Evolutionary conservation across 2,329 filamentous ascomycete genomes (phyloP).

Genomic region (Phialophora tarda): DNA sequence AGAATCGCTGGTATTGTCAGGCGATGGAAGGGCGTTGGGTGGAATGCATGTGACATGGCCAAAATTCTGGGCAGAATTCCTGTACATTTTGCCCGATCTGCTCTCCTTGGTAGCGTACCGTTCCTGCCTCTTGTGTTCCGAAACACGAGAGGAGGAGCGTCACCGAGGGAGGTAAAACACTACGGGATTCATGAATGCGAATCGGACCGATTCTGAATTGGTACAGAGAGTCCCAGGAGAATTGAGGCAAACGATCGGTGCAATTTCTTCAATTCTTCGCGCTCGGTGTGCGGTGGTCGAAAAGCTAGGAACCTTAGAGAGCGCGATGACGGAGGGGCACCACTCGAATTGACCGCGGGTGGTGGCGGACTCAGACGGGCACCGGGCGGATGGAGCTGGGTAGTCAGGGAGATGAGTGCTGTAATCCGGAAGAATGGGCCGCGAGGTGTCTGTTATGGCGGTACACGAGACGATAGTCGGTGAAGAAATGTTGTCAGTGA

Average conservation of each 20-base stretch:
- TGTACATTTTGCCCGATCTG: constrained; percentile 3
- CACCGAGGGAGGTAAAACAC: constrained; percentile 7
- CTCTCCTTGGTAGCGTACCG: background rate
- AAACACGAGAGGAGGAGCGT: background rate
- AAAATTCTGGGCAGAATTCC: constrained; percentile 34
- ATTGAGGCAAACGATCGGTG: background rate
- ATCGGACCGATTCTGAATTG: background rate
- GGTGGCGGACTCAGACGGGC: background rate
- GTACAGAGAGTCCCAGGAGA: background rate
- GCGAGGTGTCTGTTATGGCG: background rate
- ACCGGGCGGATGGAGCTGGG: constrained; percentile 7
- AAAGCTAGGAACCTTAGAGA: background rate
- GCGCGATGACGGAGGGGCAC: constrained; percentile 7
- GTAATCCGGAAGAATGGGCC: background rate
- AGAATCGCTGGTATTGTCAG: constrained; percentile 33
- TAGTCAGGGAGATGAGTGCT: background rate
- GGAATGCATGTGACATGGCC: constrained; percentile 28
- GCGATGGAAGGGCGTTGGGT: constrained; percentile 29
- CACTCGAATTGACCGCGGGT: constrained; percentile 1
- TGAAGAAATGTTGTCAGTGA: constrained; percentile 2
- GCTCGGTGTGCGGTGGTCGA: background rate
- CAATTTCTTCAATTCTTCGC: background rate
- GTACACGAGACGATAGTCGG: constrained; percentile 4
- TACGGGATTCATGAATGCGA: constrained; percentile 8
- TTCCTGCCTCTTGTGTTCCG: background rate